These are phyloP conservation scores for Moelleriella libera DNA, from an alignment of 2,329 filamentous ascomycete genomes.

Conservation along the genomic window DNA sequence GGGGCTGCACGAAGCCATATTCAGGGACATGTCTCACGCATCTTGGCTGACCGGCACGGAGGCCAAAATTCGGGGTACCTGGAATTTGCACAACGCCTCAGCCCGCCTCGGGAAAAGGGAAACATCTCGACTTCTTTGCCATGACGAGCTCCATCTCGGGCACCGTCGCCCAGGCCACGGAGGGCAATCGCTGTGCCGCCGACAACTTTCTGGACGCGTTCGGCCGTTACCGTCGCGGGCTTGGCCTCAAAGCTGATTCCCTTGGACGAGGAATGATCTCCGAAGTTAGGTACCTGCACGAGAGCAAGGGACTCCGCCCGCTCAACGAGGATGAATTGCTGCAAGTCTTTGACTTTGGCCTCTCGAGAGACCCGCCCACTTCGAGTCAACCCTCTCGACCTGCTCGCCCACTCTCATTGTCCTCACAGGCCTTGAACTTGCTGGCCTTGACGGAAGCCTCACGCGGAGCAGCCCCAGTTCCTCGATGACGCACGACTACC, in stretches of 20 bases:
- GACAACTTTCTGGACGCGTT: constrained; percentile 18
- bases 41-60: constrained; percentile 5
- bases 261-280: constrained; percentile 18
- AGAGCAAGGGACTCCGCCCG: constrained; percentile 20
- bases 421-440: no score
- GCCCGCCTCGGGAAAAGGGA: not conserved
- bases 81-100: constrained; percentile 11
- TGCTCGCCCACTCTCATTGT: no score
- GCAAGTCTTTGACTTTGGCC: constrained; percentile 13
- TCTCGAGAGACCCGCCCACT: no score
- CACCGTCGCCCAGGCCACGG: constrained; percentile 14
- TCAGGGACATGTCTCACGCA: constrained; percentile 1
- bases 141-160: constrained; percentile 12
- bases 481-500: no score
- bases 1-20: constrained; percentile 13
- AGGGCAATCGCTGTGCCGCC: constrained; percentile 18
- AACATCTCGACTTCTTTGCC: constrained; percentile 18
- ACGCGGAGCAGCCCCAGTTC: no score
- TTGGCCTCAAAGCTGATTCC: constrained; percentile 13
- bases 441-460: no score
- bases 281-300: constrained; percentile 21
- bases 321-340: constrained; percentile 18
- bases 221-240: constrained; percentile 12
- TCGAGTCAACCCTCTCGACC: no score
- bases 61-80: constrained; percentile 11